A percentile compares a stretch with the other conserved stretches of the same genome.
phyloP scores from a whole-genome alignment of 2,329 filamentous ascomycete genomes.

The Ascochyta fabae region DNA sequence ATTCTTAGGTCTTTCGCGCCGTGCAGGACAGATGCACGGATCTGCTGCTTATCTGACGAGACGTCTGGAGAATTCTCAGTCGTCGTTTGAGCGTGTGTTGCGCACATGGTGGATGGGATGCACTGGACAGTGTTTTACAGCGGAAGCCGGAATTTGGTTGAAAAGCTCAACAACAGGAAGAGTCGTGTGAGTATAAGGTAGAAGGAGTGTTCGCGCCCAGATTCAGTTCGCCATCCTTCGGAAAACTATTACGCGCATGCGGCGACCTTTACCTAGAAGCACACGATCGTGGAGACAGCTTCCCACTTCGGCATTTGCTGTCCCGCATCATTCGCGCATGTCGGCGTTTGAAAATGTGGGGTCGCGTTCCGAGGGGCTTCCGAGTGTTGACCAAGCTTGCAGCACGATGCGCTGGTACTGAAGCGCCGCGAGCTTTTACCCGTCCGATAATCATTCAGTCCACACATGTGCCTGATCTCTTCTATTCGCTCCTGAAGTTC shows the following conservation, averaged over 20 bases:
- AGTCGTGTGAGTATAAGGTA: background rate
- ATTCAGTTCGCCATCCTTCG: slow-evolving; percentile 11
- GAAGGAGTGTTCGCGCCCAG: background rate
- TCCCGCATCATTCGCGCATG: slow-evolving; percentile 19
- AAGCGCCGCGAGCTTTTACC: slow-evolving; percentile 6
- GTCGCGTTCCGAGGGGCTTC: slow-evolving; percentile 39
- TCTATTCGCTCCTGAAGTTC: background rate
- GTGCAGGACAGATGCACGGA: slow-evolving; percentile 63
- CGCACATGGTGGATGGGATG: slow-evolving; percentile 1
- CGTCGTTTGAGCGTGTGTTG: slow-evolving; percentile 23
- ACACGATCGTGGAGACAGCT: slow-evolving; percentile 35
- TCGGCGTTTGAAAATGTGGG: slow-evolving; percentile 29
- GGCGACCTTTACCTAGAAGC: slow-evolving; percentile 32
- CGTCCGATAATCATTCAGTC: background rate
- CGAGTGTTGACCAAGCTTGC: slow-evolving; percentile 24
- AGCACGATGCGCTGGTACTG: slow-evolving; percentile 12
- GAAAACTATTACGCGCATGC: slow-evolving; percentile 26
- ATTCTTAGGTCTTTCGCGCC: slow-evolving; percentile 66
- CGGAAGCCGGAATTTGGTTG: background rate
- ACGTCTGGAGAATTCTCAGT: slow-evolving; percentile 25
- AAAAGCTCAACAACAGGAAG: background rate
- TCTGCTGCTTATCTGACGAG: slow-evolving; percentile 43
- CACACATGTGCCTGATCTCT: background rate
- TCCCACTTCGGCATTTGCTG: slow-evolving; percentile 41
- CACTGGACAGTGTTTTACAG: background rate